Evolutionary conservation across 148 eudicot genomes (phyloP).

Genomic region (Cornus suecica): DNA sequence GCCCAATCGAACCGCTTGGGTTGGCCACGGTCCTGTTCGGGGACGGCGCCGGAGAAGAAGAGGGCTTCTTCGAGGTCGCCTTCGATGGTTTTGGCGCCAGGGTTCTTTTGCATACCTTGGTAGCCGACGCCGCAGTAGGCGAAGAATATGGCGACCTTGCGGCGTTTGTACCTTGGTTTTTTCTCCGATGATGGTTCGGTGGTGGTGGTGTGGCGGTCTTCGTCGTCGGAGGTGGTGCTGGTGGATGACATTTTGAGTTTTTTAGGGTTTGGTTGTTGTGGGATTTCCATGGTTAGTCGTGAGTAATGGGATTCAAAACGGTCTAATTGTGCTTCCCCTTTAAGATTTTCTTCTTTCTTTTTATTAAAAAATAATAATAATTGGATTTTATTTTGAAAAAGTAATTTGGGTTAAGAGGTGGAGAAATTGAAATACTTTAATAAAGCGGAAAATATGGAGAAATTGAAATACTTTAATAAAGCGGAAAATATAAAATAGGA

Average conservation of each 20-base stretch:
- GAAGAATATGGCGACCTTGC: constrained; percentile 81
- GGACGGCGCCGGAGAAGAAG: constrained; percentile 62
- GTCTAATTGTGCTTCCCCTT: no score
- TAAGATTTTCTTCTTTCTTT: no score
- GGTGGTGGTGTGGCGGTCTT: constrained; percentile 18
- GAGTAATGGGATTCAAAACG: not conserved
- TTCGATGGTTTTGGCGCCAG: constrained; percentile 96
- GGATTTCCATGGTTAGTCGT: constrained; percentile 15
- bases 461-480: no score
- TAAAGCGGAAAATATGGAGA: no score
- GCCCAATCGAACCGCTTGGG: constrained; percentile 73
- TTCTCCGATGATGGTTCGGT: constrained; percentile 4
- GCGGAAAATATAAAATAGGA: no score
- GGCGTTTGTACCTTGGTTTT: constrained; percentile 60
- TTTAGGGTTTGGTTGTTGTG: constrained; percentile 46
- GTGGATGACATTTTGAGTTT: constrained; percentile 67
- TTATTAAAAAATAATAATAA: no score
- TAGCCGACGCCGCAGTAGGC: constrained; percentile 93
- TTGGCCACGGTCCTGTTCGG: constrained; percentile 55
- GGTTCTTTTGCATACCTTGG: constrained; percentile 95
- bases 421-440: no score
- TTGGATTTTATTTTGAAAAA: no score
- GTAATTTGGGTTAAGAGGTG: no score
- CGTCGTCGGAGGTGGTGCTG: constrained; percentile 40
- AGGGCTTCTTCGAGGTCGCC: constrained; percentile 93